phyloP scores from a whole-genome alignment of 2,329 filamentous ascomycete genomes.

The Cladobotryum protrusum region DNA sequence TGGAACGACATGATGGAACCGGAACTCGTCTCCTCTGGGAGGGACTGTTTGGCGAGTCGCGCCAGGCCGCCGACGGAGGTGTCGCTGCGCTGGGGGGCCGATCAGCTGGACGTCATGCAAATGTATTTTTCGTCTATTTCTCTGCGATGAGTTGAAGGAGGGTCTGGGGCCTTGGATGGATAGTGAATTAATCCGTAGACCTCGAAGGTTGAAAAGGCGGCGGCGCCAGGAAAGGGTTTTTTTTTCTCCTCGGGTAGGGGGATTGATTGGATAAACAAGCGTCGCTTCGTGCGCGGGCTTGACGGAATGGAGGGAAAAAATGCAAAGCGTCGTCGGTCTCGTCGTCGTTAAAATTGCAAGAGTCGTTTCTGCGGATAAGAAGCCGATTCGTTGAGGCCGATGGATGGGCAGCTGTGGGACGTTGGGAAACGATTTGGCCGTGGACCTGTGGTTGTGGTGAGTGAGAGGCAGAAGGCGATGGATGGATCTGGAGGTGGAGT shows the following conservation, averaged over 20 bases:
- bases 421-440: no score
- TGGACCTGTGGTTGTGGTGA: background rate
- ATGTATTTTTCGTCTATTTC: conserved; percentile 8
- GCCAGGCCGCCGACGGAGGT: conserved; percentile 26
- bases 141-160: background rate
- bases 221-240: conserved; percentile 4
- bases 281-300: no score
- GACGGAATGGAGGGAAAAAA: background rate
- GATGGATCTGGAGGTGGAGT: conserved; percentile 12
- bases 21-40: conserved; percentile 23
- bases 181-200: background rate
- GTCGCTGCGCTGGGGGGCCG: conserved; percentile 26
- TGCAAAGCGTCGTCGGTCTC: conserved; percentile 2
- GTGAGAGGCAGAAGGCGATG: background rate
- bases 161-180: background rate
- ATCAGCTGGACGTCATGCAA: conserved; percentile 27
- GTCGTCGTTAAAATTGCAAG: no score
- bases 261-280: no score
- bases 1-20: conserved; percentile 57
- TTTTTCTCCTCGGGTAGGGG: conserved; percentile 1
- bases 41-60: conserved; percentile 25
- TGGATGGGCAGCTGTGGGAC: background rate
- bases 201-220: conserved; percentile 3
- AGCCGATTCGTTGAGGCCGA: background rate
- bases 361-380: no score